Evolutionary conservation across 2,329 filamentous ascomycete species (phyloP).

Genomic region (Cladophialophora exuberans): DNA sequence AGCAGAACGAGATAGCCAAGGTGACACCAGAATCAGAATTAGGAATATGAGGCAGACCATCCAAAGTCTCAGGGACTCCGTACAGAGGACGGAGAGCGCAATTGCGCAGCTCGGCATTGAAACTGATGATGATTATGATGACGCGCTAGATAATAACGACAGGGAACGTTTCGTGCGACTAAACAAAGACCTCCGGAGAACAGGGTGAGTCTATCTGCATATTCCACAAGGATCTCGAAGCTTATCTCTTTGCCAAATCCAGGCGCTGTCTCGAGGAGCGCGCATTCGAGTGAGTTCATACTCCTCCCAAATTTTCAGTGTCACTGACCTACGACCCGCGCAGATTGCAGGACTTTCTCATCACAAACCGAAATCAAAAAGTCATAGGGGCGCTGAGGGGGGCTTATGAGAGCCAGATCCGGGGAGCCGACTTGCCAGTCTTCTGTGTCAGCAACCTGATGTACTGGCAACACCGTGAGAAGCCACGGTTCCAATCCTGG

Average conservation of each 20-base stretch:
- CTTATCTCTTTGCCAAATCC: neutral
- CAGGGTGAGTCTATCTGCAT: neutral
- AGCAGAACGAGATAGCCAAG: neutral
- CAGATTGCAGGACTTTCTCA: conserved; percentile 7
- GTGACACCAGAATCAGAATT: neutral
- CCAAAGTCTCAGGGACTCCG: neutral
- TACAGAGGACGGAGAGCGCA: neutral
- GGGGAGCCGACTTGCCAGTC: conserved; percentile 2
- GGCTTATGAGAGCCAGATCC: neutral
- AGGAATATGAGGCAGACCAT: neutral
- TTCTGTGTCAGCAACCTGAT: conserved; percentile 10
- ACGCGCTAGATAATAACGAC: neutral
- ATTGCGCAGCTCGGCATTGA: neutral
- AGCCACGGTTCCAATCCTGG: conserved; percentile 1
- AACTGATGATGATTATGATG: neutral
- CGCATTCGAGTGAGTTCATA: conserved; percentile 5
- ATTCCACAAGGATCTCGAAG: neutral
- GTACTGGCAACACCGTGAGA: conserved; percentile 8
- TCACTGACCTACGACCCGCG: neutral
- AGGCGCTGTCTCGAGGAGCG: neutral
- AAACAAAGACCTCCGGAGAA: neutral
- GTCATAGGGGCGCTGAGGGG: neutral
- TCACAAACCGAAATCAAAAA: conserved; percentile 7
- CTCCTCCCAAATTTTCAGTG: neutral
- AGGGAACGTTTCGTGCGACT: neutral